Conservation (phyloP, 2,329 filamentous ascomycete species). For the Alternaria gaisen region DNA sequence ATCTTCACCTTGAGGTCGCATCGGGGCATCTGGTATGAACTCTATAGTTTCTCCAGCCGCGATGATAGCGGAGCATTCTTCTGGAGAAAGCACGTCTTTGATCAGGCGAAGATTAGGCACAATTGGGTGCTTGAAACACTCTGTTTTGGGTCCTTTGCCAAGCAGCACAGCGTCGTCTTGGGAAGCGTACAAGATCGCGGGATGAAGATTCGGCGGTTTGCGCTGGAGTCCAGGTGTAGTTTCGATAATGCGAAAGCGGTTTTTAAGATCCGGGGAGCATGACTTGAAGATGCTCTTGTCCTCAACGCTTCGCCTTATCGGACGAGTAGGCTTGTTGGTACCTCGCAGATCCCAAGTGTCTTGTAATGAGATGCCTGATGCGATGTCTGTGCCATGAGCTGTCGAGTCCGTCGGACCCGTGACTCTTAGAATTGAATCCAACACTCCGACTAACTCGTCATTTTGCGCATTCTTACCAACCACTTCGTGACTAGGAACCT, state of each 20-base stretch:
- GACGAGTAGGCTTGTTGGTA: constrained; percentile 50
- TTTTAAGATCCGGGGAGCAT: constrained; percentile 30
- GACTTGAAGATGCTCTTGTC: constrained; percentile 59
- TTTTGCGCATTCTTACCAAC: constrained; percentile 59
- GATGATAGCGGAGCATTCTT: constrained; percentile 72
- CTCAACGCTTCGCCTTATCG: constrained; percentile 66
- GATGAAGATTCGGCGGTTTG: constrained; percentile 74
- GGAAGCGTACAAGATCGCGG: constrained; percentile 71
- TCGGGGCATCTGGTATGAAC: constrained; percentile 73
- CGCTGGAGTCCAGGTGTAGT: constrained; percentile 67
- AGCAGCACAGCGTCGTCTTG: constrained; percentile 65
- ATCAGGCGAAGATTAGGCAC: constrained; percentile 70
- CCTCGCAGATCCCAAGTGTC: constrained; percentile 68
- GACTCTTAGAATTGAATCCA: constrained; percentile 71
- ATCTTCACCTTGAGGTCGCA: constrained; percentile 70
- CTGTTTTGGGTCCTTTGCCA: constrained; percentile 56
- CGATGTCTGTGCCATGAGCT: constrained; percentile 28
- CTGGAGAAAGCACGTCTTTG: constrained; percentile 66
- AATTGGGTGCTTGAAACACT: constrained; percentile 66
- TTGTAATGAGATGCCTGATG: constrained; percentile 64
- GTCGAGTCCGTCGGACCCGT: constrained; percentile 67
- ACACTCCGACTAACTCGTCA: constrained; percentile 61
- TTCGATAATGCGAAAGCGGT: constrained; percentile 67
- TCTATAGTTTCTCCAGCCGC: constrained; percentile 71
- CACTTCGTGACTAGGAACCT: constrained; percentile 49